phyloP scores from a whole-genome alignment of 2,329 filamentous ascomycete species.

The Apiospora rasikravindrae region DNA sequence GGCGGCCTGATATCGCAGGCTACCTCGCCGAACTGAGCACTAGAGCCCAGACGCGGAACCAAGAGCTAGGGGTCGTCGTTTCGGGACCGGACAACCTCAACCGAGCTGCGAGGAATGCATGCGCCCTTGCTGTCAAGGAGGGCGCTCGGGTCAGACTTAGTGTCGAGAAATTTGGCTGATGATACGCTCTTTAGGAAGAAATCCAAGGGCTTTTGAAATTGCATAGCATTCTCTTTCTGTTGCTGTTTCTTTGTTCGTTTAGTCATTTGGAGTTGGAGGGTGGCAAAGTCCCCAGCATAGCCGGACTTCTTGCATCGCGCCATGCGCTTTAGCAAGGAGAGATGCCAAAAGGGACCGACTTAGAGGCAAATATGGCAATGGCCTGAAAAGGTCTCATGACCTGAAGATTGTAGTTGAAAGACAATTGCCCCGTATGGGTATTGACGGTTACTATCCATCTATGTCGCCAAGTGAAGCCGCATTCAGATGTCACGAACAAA shows the following conservation, averaged over 20 bases:
- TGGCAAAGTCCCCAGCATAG: neutral
- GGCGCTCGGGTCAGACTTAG: constrained; percentile 57
- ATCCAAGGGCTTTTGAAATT: neutral
- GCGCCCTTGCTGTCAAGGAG: constrained; percentile 51
- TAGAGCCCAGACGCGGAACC: constrained; percentile 31
- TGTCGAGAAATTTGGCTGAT: constrained; percentile 75
- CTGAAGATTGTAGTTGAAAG: neutral
- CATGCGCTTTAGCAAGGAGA: neutral
- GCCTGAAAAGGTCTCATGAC: neutral
- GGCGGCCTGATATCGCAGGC: constrained; percentile 56
- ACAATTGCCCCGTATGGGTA: neutral
- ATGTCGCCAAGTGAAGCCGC: neutral
- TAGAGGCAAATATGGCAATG: neutral
- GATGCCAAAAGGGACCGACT: neutral
- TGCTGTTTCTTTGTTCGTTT: neutral
- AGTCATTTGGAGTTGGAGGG: neutral
- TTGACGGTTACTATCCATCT: neutral
- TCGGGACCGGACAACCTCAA: constrained; percentile 69
- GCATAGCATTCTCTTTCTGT: no score
- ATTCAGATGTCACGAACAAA: neutral
- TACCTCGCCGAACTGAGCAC: constrained; percentile 47
- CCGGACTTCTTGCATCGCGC: neutral
- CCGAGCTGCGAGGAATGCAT: constrained; percentile 62
- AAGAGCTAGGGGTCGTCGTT: constrained; percentile 57
- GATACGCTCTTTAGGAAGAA: neutral